Evolutionary conservation across 176 grass and related monocot genomes (phyloP), one percentile per base, ranked within the genome.

Genomic region (Alopecurus myosuroides): DNA sequence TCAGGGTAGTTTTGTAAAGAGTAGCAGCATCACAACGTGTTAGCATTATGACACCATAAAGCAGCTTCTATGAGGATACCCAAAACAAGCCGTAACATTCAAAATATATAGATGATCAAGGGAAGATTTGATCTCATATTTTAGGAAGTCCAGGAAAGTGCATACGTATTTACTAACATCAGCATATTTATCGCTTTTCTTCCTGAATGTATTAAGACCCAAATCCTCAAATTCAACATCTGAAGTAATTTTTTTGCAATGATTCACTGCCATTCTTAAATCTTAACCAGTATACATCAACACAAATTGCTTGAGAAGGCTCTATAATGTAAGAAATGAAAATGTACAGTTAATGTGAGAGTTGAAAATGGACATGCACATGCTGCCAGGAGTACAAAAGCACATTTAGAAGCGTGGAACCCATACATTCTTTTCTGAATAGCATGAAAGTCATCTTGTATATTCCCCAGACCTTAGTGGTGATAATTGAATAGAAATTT

Each of bases 351-450:
- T 4, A 93, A 42, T 91, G 91, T 41, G 91, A 93, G 77, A 96
- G 93, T 3, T 87, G 57, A 95, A 90, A 51, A 91, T 89, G 48
- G 94, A 93, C 90, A 96, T 96, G 76, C 91, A 96, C 91, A 96
- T 96, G 44, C n/a, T n/a, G n/a, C 88, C 94, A 36, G 94, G 91
- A 35, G 91, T 91, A 77, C 94, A 93, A 52, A 96, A 93, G 3
- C 94, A 61, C 94, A 95, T 13, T 93, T 90, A 10, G 94, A 93
- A 2, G 90, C 94, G 87, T 93, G 93, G 82, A 95, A 95, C 13
- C 88, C 83, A 4, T 86, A 85, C 76, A n/a, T 85, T 65, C 88
- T 92, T 66, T 90, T 45, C 17, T 95, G 94, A 52, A 95, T 88
- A 40, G 90, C 77, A 61, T 95, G 91, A 31, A 90, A 89, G 9